Conservation (phyloP, 768 basidiomycete genomes). For the Hirschioporus abietinus region DNA sequence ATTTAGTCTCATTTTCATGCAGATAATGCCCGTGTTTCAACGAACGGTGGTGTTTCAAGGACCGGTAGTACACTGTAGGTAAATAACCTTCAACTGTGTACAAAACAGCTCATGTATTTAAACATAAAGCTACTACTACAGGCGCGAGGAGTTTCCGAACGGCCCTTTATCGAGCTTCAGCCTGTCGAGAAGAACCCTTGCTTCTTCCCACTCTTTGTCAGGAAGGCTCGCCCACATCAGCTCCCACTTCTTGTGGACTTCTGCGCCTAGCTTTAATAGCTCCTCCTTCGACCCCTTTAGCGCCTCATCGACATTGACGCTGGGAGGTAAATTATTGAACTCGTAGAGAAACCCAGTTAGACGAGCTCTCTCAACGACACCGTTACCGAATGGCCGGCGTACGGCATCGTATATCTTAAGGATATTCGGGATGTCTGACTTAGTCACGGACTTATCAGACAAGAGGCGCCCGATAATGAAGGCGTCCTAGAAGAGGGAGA, state of each 20-base stretch:
- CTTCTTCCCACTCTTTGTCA: neutral
- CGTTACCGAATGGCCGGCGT: conserved; percentile 26
- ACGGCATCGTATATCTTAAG: conserved; percentile 27
- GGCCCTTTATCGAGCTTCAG: too few relatives aligned
- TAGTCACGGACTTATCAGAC: conserved; percentile 17
- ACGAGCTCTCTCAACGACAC: conserved; percentile 16
- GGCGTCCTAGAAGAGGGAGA: conserved; percentile 18
- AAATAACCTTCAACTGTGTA: too few relatives aligned
- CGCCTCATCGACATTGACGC: neutral
- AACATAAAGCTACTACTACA: too few relatives aligned
- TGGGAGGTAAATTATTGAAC: conserved; percentile 11
- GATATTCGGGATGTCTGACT: conserved; percentile 20
- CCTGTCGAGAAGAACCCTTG: too few relatives aligned
- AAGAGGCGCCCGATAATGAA: conserved; percentile 26
- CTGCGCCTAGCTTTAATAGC: neutral
- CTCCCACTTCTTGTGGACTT: neutral
- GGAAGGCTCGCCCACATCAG: neutral
- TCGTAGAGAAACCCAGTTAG: conserved; percentile 21
- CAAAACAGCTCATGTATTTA: too few relatives aligned
- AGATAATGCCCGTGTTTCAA: too few relatives aligned
- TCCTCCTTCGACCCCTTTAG: neutral
- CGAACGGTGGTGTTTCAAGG: too few relatives aligned
- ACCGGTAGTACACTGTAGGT: too few relatives aligned
- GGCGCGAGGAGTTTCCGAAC: too few relatives aligned
- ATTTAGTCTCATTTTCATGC: too few relatives aligned